phyloP scores from a whole-genome alignment of 805 yeast genomes.

The Wickerhamomyces hampshirensis region DNA sequence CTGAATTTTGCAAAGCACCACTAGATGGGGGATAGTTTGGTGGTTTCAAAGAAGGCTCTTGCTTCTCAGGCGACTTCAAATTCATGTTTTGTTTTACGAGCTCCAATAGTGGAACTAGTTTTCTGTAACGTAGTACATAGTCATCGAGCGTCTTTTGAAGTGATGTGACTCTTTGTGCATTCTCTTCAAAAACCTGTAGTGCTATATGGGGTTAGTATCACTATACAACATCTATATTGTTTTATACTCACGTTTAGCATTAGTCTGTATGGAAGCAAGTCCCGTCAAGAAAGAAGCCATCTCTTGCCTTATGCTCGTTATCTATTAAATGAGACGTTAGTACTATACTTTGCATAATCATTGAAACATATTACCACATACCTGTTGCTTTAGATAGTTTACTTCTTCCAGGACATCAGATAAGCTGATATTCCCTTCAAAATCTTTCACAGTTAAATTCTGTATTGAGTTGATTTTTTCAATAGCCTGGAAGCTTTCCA shows the following conservation, averaged over 20 bases:
- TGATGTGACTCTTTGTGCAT: constrained; percentile 27
- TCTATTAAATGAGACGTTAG: constrained; percentile 14
- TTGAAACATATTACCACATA: constrained; percentile 10
- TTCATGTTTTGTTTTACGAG: constrained; percentile 42
- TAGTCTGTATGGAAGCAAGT: constrained; percentile 36
- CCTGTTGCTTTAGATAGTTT: constrained; percentile 27
- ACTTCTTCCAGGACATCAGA: constrained; percentile 33
- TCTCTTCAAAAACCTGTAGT: constrained; percentile 27
- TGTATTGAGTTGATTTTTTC: constrained; percentile 23
- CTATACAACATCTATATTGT: not conserved
- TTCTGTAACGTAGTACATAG: constrained; percentile 42
- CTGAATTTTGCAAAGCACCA: constrained; percentile 6
- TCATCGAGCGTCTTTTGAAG: constrained; percentile 37
- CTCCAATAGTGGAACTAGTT: constrained; percentile 41
- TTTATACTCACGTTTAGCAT: constrained; percentile 18
- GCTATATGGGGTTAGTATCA: constrained; percentile 13
- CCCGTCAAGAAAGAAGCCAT: constrained; percentile 33
- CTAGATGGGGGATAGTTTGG: constrained; percentile 5
- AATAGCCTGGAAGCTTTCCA: constrained; percentile 27
- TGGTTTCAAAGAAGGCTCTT: constrained; percentile 67
- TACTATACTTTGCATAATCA: not conserved
- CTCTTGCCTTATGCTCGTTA: constrained; percentile 32
- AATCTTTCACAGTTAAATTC: constrained; percentile 32
- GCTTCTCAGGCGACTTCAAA: constrained; percentile 55
- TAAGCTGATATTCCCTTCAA: constrained; percentile 34